Conservation (phyloP, 768 basidiomycete species). For the Hortiboletus flavorubellus region DNA sequence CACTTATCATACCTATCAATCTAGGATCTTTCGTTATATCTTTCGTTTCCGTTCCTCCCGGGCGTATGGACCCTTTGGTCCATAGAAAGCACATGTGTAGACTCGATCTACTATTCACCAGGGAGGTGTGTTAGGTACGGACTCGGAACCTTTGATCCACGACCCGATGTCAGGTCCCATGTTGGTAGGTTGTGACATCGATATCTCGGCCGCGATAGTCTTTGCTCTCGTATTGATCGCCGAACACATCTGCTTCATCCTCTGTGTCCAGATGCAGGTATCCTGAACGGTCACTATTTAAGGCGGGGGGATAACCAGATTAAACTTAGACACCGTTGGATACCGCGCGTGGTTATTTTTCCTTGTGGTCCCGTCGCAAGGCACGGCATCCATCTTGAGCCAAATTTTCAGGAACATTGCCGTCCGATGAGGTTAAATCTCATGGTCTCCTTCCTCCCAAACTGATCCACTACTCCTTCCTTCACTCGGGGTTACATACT, state of each 20-base stretch:
- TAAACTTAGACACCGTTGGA: not conserved
- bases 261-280: not conserved
- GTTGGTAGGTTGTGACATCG: constrained; percentile 1
- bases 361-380: constrained; percentile 6
- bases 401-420: not conserved
- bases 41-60: not conserved
- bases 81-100: not conserved
- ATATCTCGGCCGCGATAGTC: not conserved
- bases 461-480: not conserved
- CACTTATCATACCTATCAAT: not conserved
- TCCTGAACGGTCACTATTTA: not conserved
- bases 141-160: not conserved
- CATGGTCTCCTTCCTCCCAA: not conserved
- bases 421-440: not conserved
- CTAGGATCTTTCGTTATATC: not conserved
- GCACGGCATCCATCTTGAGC: not conserved
- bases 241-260: not conserved
- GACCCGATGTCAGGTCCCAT: not conserved
- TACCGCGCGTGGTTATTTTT: not conserved
- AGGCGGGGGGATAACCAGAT: not conserved
- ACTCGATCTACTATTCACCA: not conserved
- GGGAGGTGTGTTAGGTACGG: not conserved
- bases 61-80: not conserved
- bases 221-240: no score
- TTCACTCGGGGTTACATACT: not conserved